Conservation (phyloP, 163 green algal species). For the Chlorella variabilis region DNA sequence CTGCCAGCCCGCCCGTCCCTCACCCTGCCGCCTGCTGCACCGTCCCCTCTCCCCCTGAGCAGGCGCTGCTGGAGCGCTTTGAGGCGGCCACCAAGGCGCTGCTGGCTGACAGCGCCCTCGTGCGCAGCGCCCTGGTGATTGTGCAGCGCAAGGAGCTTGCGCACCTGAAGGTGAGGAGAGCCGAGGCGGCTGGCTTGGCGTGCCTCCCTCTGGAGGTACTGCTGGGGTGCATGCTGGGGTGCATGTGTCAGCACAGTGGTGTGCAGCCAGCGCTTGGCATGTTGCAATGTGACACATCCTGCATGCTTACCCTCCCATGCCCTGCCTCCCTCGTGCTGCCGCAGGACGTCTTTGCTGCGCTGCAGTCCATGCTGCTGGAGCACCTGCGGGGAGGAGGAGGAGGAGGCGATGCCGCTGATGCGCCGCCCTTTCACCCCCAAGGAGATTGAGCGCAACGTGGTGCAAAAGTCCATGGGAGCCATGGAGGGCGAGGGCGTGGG, state of each 20-base stretch:
- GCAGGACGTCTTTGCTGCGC: neutral
- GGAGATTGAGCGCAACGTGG: conserved; percentile 19
- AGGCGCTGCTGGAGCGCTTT: neutral
- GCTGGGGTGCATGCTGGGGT: too few species aligned
- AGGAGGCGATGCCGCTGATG: conserved; percentile 23
- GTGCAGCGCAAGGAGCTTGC: neutral
- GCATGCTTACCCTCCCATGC: neutral
- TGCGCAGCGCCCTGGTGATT: neutral
- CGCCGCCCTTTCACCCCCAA: conserved; percentile 17
- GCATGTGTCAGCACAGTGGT: too few species aligned
- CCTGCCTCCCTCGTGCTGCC: neutral
- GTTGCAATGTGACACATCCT: too few species aligned
- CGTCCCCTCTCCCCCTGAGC: neutral
- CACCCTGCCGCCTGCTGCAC: neutral
- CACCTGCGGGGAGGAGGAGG: conserved; percentile 28
- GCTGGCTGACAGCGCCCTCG: neutral
- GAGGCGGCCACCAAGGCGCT: neutral
- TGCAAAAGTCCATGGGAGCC: conserved; percentile 3
- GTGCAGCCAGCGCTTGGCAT: too few species aligned
- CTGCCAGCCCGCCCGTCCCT: neutral
- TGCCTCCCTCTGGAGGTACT: too few species aligned
- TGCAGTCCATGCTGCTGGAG: neutral
- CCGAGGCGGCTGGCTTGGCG: too few species aligned
- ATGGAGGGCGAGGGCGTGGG: conserved; percentile 8
- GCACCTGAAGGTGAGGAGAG: neutral